Percentiles rank a stretch among this genome's conserved stretches.
Evolutionary conservation across 148 eudicot species (phyloP).

Genomic region (Cornus kousa): DNA sequence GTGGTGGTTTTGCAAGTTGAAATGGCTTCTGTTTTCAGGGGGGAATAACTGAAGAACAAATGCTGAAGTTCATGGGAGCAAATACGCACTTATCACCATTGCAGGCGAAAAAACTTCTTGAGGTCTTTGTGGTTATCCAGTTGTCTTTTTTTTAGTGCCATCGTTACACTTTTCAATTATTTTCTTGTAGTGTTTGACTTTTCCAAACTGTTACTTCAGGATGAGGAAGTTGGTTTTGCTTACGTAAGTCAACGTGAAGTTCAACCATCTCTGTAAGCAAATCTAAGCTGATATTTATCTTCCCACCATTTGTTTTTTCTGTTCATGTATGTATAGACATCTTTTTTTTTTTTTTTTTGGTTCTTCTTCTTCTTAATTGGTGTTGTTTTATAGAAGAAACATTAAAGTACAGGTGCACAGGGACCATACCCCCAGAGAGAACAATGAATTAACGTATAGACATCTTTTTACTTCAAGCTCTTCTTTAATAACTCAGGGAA

Average conservation of each 20-base stretch:
- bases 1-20: neutral
- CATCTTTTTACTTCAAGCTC: neutral
- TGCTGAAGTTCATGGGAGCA: slow-evolving; percentile 94
- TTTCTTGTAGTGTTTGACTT: slow-evolving; percentile 9
- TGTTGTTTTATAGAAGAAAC: too few relatives aligned
- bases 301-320: neutral
- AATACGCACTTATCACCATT: slow-evolving; percentile 63
- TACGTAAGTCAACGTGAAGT: slow-evolving; percentile 93
- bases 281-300: slow-evolving; percentile 14
- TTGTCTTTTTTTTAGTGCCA: slow-evolving; percentile 6
- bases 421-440: too few relatives aligned
- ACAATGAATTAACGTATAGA: too few relatives aligned
- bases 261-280: slow-evolving; percentile 74
- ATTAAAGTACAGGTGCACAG: too few relatives aligned
- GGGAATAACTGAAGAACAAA: slow-evolving; percentile 94
- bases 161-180: neutral
- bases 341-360: too few relatives aligned
- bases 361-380: too few relatives aligned
- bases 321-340: neutral
- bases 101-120: slow-evolving; percentile 85
- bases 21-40: slow-evolving; percentile 44
- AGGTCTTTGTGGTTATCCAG: slow-evolving; percentile 46
- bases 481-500: neutral
- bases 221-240: slow-evolving; percentile 81
- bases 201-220: slow-evolving; percentile 42